Base-by-base conservation (phyloP, 2,329 filamentous ascomycete species). In the Decorospora gaudefroyi region DNA sequence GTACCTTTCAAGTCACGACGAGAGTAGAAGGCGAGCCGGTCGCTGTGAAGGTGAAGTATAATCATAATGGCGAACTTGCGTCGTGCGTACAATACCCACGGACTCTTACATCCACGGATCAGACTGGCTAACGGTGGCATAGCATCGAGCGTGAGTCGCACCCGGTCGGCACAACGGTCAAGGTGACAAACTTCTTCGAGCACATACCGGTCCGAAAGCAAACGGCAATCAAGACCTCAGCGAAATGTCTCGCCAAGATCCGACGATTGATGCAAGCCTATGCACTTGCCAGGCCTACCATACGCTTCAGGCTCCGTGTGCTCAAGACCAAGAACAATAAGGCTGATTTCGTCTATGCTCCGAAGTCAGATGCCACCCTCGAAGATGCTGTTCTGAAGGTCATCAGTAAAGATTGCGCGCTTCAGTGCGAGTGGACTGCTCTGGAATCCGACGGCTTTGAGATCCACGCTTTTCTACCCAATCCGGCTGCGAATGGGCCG, bases 121-220 rank as follows among this genome's bases (percentile, higher is more conserved):
- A 2, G 9, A 25, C 4, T 7, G 2, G 16, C 46, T 62, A 32
- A 62, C 19, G 2, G 9, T 3, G 15, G 11, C 15, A 7, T n/a
- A 70, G 66, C 4, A 59, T 56, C 3, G 57, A 62, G 44, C 55
- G 51, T 27, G 59, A 73, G 12, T 79, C 82, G 4, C 78, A 82
- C 34, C 80, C 83, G 0, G 71, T 84, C n/a, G 88, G 88, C 16
- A 90, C 87, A 1, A 86, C 83, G 1, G 78, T 90, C 21, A 77
- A 75, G 35, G 77, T 84, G 11, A 73, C 73, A 4, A 74, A 79
- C 16, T 74, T 90, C 22, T 83, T 89, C 59, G 71, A 76, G 4
- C 68, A 69, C 12, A 64, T 86, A 13, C 86, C 85, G 0, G 85
- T 90, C 6, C 79, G 87, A 22, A 79, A 78, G 51, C 78, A 84